Evolutionary conservation across 768 basidiomycete species (phyloP), one percentile per base, ranked within the genome.

Genomic region (Holtermannia corniformis): DNA sequence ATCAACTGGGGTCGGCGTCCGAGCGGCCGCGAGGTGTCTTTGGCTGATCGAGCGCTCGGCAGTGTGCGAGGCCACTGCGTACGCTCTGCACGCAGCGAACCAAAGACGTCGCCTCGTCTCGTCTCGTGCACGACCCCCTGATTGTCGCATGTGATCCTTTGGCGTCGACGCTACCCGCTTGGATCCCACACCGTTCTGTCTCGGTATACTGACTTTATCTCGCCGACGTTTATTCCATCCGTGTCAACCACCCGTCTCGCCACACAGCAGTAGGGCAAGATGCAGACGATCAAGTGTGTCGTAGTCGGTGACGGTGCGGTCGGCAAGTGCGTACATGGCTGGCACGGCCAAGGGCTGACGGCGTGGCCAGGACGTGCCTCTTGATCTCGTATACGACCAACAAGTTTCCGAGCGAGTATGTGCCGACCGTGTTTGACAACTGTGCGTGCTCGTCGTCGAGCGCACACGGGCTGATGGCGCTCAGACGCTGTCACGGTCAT

Each of bases 401-500:
- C 61, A 69, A 69, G 51, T 69, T 69, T 60, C 67, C 67, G 5
- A 64, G 89, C 73, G 93, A 99, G 81, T 96, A 96, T 76, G 93
- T 97, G 47, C 92, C 92, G 52, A 95, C 92, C 62, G 91, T 93
- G 76, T 61, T 69, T 55, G 68, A 72, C 51, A 71, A 67, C 60
- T 72, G 70, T 67, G 42, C 51, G 65, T 67, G 61, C 21, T 23
- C 7, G 5, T 19, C 7, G 1, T n/a, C 19, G 12, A n/a, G 23
- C n/a, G 13, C 10, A 5, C 3, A 22, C 26, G 1, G 14, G 54
- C 32, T 41, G 12, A 49, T 26, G 19, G 14, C 26, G 41, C 44
- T n/a, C 46, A 72, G 66, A 71, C 49, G 95, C 95, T 57, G 95
- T 97, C 57, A 97, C 93, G n/a, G 95, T 99, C 54, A 97, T 99